A percentile compares a stretch with the other conserved stretches of the same genome.
These are phyloP conservation scores for Taphrina communis DNA, from an alignment of 1,139 yeast genomes.

Conservation along the genomic window DNA sequence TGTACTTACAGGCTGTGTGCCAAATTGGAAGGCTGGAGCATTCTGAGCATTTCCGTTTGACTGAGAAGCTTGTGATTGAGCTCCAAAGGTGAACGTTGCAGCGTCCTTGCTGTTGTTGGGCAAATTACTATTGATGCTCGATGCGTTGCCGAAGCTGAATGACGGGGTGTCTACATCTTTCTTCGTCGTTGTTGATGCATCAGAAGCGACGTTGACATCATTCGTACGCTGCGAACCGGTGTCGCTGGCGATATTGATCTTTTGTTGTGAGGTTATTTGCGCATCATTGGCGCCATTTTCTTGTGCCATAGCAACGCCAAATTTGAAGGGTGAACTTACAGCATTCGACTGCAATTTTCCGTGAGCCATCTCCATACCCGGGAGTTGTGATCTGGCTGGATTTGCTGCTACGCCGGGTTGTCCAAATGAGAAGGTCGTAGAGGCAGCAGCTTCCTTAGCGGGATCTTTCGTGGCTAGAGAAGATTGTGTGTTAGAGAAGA, in stretches of 20 bases:
- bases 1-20: background rate
- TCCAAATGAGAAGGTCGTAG: slow-evolving; percentile 4
- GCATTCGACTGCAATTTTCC: background rate
- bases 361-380: background rate
- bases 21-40: background rate
- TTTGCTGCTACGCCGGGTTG: background rate
- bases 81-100: background rate
- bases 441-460: background rate
- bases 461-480: background rate
- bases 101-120: background rate
- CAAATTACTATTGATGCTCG: background rate
- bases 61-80: background rate
- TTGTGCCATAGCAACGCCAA: background rate
- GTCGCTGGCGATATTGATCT: background rate
- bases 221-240: background rate
- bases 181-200: slow-evolving; percentile 1
- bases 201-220: background rate
- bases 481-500: background rate
- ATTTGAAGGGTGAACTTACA: background rate
- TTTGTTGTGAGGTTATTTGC: background rate
- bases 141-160: background rate
- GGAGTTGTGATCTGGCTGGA: background rate
- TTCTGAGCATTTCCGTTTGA: background rate
- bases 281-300: background rate
- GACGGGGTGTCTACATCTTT: background rate